phyloP scores from a whole-genome alignment of 2,329 filamentous ascomycete species.

The Nigrospora sphaerica region DNA sequence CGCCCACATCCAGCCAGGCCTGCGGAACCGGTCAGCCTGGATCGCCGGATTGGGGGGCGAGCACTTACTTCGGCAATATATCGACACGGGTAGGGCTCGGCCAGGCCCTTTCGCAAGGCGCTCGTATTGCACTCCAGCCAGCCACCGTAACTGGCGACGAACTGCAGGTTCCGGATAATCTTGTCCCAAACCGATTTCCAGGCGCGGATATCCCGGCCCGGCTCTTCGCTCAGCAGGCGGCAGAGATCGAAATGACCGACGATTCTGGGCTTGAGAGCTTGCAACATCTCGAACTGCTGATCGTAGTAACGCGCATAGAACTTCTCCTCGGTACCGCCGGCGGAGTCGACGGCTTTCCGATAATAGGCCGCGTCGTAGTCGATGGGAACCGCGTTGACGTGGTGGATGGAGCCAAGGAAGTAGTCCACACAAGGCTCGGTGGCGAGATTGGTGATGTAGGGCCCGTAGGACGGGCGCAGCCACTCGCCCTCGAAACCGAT shows the following conservation, averaged over 20 bases:
- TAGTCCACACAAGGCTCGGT: conserved; percentile 66
- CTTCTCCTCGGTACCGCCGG: conserved; percentile 49
- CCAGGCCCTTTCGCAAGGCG: conserved; percentile 80
- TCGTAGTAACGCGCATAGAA: conserved; percentile 85
- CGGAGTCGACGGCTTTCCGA: conserved; percentile 46
- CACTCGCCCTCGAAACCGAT: conserved; percentile 93
- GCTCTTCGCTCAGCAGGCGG: conserved; percentile 66
- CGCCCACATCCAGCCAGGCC: conserved; percentile 67
- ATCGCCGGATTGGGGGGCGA: background rate
- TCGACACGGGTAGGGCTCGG: conserved; percentile 79
- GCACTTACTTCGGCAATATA: conserved; percentile 65
- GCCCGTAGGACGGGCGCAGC: conserved; percentile 61
- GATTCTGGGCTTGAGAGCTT: conserved; percentile 62
- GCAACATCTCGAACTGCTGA: conserved; percentile 75
- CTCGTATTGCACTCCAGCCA: conserved; percentile 87
- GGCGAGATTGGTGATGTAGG: conserved; percentile 52
- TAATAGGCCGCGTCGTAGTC: conserved; percentile 74
- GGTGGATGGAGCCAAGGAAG: conserved; percentile 90
- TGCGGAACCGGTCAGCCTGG: conserved; percentile 21
- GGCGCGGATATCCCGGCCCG: conserved; percentile 50
- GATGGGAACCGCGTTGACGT: conserved; percentile 79
- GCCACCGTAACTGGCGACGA: conserved; percentile 66
- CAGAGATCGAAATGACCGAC: conserved; percentile 95
- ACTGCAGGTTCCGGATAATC: conserved; percentile 66
- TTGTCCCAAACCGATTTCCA: conserved; percentile 65